phyloP scores from a whole-genome alignment of 2,329 filamentous ascomycete species.

The Apiospora sp. region DNA sequence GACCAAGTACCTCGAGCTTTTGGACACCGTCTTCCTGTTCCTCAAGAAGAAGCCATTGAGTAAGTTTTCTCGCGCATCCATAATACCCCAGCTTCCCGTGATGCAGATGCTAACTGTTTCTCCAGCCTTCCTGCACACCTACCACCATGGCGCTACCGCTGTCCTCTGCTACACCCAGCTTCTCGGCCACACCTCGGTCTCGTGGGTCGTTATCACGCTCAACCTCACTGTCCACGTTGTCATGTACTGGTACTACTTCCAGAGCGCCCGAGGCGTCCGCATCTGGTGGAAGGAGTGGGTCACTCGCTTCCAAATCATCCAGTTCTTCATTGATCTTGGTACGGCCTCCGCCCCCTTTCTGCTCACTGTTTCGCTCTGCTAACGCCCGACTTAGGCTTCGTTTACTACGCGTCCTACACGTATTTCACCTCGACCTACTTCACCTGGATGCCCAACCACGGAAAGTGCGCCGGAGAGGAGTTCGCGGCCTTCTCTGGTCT shows the following conservation, averaged over 20 bases:
- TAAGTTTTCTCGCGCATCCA: conserved; percentile 47
- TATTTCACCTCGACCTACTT: conserved; percentile 96
- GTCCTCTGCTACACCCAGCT: conserved; percentile 98
- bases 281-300: conserved; percentile 99
- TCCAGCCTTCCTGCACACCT: conserved; percentile 93
- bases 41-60: conserved; percentile 99
- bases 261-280: conserved; percentile 91
- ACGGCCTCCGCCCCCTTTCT: conserved; percentile 47
- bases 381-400: conserved; percentile 70
- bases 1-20: conserved; percentile 94
- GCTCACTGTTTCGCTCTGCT: neutral
- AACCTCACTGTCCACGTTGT: conserved; percentile 96
- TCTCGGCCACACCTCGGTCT: conserved; percentile 89
- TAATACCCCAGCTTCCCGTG: neutral
- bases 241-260: conserved; percentile 99
- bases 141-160: conserved; percentile 96
- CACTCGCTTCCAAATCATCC: conserved; percentile 94
- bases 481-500: conserved; percentile 95
- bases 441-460: conserved; percentile 81
- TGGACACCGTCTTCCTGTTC: conserved; percentile 96
- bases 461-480: conserved; percentile 92
- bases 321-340: conserved; percentile 97
- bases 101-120: conserved; percentile 31
- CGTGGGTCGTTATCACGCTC: conserved; percentile 92
- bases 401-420: conserved; percentile 99